These are phyloP conservation scores for Camptophora hylomeconis DNA, from an alignment of 2,329 filamentous ascomycete species.

Conservation along the genomic window DNA sequence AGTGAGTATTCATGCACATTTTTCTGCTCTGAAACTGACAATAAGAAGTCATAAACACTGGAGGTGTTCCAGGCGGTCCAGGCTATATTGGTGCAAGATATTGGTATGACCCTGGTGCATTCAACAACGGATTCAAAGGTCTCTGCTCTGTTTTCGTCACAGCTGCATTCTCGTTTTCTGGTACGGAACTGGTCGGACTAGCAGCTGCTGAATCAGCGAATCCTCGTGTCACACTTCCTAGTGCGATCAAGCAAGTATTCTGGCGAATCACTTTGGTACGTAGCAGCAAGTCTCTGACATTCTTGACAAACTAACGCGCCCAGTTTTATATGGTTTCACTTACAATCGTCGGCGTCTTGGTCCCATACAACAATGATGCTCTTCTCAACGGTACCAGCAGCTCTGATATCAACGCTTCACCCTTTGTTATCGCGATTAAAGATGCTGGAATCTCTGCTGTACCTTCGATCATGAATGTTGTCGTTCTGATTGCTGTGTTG, in stretches of 20 bases:
- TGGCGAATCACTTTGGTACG: slow-evolving; percentile 66
- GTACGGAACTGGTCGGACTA: slow-evolving; percentile 49
- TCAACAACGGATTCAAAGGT: slow-evolving; percentile 54
- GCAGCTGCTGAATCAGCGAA: slow-evolving; percentile 47
- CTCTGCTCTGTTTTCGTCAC: slow-evolving; percentile 52
- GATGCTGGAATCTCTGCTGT: slow-evolving; percentile 70
- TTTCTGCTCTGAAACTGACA: slow-evolving; percentile 74
- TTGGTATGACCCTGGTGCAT: slow-evolving; percentile 68
- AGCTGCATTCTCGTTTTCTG: slow-evolving; percentile 49
- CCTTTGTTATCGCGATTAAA: slow-evolving; percentile 85
- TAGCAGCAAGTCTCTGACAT: neutral
- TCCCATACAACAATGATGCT: slow-evolving; percentile 55
- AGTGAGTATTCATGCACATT: too few species aligned
- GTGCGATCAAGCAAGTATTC: slow-evolving; percentile 79
- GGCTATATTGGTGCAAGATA: slow-evolving; percentile 69
- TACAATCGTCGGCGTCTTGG: slow-evolving; percentile 66
- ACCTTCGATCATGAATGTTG: slow-evolving; percentile 84
- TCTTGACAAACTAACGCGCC: neutral
- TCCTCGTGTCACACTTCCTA: slow-evolving; percentile 60
- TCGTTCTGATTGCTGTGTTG: slow-evolving; percentile 80
- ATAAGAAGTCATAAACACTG: slow-evolving; percentile 76
- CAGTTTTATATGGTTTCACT: slow-evolving; percentile 75
- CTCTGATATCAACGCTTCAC: slow-evolving; percentile 64
- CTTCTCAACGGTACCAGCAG: slow-evolving; percentile 47
- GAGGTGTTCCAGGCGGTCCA: slow-evolving; percentile 50